Conservation (phyloP, 495 filamentous ascomycete species). For the Aspergillus coremiiformis region DNA sequence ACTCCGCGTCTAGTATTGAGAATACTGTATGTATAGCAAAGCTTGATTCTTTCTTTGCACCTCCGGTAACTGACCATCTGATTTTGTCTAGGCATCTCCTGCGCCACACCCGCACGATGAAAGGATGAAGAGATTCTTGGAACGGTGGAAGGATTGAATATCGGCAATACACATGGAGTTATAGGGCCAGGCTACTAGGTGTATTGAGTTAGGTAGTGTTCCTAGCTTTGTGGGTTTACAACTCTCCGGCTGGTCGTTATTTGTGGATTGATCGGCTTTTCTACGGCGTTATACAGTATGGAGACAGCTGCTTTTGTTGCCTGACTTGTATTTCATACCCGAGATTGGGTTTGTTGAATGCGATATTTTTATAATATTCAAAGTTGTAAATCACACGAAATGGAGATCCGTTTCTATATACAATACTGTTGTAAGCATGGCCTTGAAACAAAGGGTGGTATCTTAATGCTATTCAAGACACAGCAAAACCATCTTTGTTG, state of each 20-base stretch:
- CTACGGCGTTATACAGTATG: neutral
- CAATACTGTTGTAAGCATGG: neutral
- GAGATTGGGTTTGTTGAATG: neutral
- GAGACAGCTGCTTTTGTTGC: neutral
- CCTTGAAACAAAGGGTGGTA: neutral
- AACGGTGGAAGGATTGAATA: slow-evolving; percentile 27
- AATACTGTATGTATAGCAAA: slow-evolving; percentile 52
- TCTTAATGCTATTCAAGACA: neutral
- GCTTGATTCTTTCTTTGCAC: neutral
- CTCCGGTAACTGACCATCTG: neutral
- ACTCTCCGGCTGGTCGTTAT: too few species aligned
- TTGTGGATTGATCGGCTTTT: neutral
- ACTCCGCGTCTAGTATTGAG: slow-evolving; percentile 46
- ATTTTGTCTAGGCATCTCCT: slow-evolving; percentile 26
- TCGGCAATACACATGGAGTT: neutral
- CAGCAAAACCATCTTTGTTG: neutral
- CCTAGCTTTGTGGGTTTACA: neutral
- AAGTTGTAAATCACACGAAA: too few species aligned
- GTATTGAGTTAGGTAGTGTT: neutral
- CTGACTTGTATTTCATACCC: neutral
- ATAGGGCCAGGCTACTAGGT: neutral
- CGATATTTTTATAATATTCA: neutral
- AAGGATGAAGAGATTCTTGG: slow-evolving; percentile 30
- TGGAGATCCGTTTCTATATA: neutral
- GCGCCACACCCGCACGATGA: slow-evolving; percentile 26